Base-by-base conservation (phyloP, 441 rosid genomes). In the Erysimum cheiri region DNA sequence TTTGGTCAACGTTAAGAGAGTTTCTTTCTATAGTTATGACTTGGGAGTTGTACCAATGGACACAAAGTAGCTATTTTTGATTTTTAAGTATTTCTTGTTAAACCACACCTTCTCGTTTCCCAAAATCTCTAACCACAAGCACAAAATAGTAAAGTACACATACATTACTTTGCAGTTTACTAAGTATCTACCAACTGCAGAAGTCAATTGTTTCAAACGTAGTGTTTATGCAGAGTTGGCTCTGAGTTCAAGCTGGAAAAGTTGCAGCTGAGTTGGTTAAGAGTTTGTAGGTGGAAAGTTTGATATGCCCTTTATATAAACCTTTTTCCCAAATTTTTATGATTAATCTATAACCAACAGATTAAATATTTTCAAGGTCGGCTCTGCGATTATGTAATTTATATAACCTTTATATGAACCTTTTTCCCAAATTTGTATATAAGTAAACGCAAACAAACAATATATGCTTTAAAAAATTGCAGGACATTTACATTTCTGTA, bases 401-500 rank as follows among this genome's bases (percentile, higher is more conserved):
- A 19, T 19, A 19, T 19, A 19, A 19, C 22, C 22, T 19, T 19
- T 19, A 19, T 19, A 19, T 19, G 22, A 19, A 19, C 22, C 22
- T 19, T 19, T 19, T 19, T 19, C 22, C 22, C 22, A 19, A 19
- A 19, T 19, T 19, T 19, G 22, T 19, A 19, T 19, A 19, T 19
- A 55, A 9, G 39, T 69, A 35, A 60, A 60, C 31, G 22, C 56
- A 53, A 62, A 43, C 48, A 17, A 62, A 37, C 65, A 64, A 44
- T 46, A 48, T 19, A 29, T n/a, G 31, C 3, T 13, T 60, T 32
- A 28, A 24, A 60, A 11, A 17, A 55, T 37, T 15, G 22, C 31
- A 39, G 0, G 48, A 56, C 65, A 75, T 75, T 47, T 75, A 62
- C 78, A 69, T 33, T 37, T 72, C 13, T 46, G 39, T 69, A 44